Conservation (phyloP, 352 stramenopile genomes). For the Pythium coloratum region DNA sequence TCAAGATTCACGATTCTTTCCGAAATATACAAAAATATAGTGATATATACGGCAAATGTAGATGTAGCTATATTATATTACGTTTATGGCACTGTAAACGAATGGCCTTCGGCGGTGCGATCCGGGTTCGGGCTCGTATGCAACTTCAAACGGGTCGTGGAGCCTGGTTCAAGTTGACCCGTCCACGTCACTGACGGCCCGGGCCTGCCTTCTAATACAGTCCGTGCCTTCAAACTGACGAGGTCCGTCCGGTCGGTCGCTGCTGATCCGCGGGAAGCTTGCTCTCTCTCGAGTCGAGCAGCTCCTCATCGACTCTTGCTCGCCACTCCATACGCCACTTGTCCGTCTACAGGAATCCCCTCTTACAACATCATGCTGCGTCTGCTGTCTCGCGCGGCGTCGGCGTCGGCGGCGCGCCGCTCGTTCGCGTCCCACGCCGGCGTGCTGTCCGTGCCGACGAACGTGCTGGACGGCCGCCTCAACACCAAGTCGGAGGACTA, state of each 20-base stretch:
- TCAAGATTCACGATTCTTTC: neutral
- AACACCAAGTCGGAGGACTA: constrained; percentile 64
- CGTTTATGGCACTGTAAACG: constrained; percentile 23
- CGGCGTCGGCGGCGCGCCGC: constrained; percentile 13
- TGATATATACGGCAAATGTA: neutral
- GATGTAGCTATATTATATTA: neutral
- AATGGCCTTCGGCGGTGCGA: constrained; percentile 12
- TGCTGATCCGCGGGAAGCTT: neutral
- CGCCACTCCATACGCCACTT: constrained; percentile 3
- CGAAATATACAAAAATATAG: neutral
- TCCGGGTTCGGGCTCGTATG: constrained; percentile 11
- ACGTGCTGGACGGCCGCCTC: constrained; percentile 64
- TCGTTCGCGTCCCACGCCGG: constrained; percentile 45
- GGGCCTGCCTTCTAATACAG: constrained; percentile 2
- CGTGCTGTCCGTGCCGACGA: constrained; percentile 37
- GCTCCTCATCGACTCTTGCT: neutral
- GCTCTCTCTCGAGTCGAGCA: neutral
- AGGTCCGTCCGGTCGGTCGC: neutral
- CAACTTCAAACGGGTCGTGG: constrained; percentile 15
- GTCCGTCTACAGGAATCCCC: neutral
- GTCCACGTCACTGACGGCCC: constrained; percentile 15
- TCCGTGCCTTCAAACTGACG: neutral
- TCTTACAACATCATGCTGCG: constrained; percentile 19
- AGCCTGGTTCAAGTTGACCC: constrained; percentile 38
- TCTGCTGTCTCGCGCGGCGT: constrained; percentile 15